Conservation (phyloP, 805 yeast species). For the Lipomyces yamadae region DNA sequence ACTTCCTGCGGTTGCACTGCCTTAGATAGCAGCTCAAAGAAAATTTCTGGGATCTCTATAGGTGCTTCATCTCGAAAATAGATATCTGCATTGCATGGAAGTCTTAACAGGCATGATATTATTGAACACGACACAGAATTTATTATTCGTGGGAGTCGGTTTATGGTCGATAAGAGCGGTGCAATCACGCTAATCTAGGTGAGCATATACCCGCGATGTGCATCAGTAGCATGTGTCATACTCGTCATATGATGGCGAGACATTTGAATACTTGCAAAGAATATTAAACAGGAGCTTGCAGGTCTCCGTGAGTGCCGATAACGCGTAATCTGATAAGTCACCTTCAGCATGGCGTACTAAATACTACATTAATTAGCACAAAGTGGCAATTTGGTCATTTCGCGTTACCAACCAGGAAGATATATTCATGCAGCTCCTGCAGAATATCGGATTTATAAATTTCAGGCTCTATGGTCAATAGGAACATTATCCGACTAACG, state of each 20-base stretch:
- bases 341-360: not conserved
- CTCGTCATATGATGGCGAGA: not conserved
- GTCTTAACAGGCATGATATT: conserved; percentile 23
- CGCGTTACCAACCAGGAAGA: not conserved
- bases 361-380: not conserved
- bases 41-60: not conserved
- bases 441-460: not conserved
- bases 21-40: conserved; percentile 13
- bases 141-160: conserved; percentile 8
- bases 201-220: not conserved
- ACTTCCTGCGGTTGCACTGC: conserved; percentile 6
- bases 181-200: not conserved
- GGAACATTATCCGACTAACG: conserved; percentile 30
- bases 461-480: conserved; percentile 18
- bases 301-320: conserved; percentile 19
- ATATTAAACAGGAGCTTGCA: conserved; percentile 30
- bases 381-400: conserved; percentile 14
- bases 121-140: conserved; percentile 11
- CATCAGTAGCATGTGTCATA: not conserved
- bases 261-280: conserved; percentile 8
- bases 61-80: conserved; percentile 18
- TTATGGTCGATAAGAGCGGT: not conserved
- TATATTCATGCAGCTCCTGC: not conserved
- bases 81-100: conserved; percentile 4
- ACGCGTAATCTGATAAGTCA: not conserved